A percentile compares a stretch with the other conserved stretches of the same genome.
These are phyloP conservation scores for Phaeosphaeriaceae sp. DNA, from an alignment of 2,329 filamentous ascomycete species.

Conservation along the genomic window DNA sequence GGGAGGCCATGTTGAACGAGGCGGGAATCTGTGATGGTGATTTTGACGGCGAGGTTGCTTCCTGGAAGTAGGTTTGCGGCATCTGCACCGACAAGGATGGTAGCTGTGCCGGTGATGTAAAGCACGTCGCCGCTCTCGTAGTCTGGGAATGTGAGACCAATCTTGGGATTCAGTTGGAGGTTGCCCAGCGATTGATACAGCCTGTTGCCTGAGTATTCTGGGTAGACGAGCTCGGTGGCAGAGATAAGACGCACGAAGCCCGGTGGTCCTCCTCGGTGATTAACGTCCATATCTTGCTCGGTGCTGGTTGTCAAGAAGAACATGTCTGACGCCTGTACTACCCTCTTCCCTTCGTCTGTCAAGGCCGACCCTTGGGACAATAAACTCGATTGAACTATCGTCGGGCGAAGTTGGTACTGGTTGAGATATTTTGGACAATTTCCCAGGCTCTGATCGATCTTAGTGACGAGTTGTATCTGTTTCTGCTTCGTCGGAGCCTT, in stretches of 20 bases:
- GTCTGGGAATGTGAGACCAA: slow-evolving; percentile 76
- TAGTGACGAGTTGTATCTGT: slow-evolving; percentile 67
- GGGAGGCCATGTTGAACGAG: slow-evolving; percentile 71
- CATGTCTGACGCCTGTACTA: slow-evolving; percentile 72
- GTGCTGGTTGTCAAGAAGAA: slow-evolving; percentile 79
- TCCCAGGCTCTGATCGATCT: slow-evolving; percentile 74
- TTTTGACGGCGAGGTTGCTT: slow-evolving; percentile 74
- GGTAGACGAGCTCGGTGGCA: slow-evolving; percentile 72
- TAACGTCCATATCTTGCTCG: slow-evolving; percentile 77
- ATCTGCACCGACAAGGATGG: slow-evolving; percentile 69
- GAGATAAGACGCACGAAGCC: slow-evolving; percentile 76
- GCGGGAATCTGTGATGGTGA: slow-evolving; percentile 67
- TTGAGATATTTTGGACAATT: slow-evolving; percentile 92
- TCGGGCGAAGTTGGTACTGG: slow-evolving; percentile 68
- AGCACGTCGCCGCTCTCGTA: slow-evolving; percentile 76
- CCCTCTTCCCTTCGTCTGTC: slow-evolving; percentile 60
- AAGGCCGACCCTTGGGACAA: slow-evolving; percentile 59
- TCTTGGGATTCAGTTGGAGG: slow-evolving; percentile 68
- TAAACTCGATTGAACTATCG: slow-evolving; percentile 61
- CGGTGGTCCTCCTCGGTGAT: slow-evolving; percentile 75
- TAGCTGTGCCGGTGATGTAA: slow-evolving; percentile 73
- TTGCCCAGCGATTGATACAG: slow-evolving; percentile 87
- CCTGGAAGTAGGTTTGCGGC: slow-evolving; percentile 70
- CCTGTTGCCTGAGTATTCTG: slow-evolving; percentile 85
- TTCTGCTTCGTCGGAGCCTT: slow-evolving; percentile 25